Evolutionary conservation across 2,329 filamentous ascomycete species (phyloP).

Genomic region (Pyrenophora seminiperda): DNA sequence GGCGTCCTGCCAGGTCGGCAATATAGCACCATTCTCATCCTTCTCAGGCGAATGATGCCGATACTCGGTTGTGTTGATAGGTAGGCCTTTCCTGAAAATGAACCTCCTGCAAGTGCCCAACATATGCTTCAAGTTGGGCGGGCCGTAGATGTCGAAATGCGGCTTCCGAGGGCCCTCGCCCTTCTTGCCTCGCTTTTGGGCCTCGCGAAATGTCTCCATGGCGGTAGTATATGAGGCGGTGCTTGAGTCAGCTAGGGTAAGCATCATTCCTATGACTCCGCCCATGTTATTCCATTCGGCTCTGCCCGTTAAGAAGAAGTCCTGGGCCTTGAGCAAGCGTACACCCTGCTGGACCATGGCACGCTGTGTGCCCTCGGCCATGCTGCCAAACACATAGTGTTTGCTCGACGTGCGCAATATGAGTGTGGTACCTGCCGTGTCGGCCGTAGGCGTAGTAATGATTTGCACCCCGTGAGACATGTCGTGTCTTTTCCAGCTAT

Average conservation of each 20-base stretch:
- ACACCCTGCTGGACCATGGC: slow-evolving; percentile 71
- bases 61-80: slow-evolving; percentile 73
- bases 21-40: slow-evolving; percentile 43
- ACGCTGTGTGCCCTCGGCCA: slow-evolving; percentile 84
- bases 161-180: slow-evolving; percentile 27
- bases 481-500: slow-evolving; percentile 6
- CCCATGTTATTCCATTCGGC: slow-evolving; percentile 78
- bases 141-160: slow-evolving; percentile 69
- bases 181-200: slow-evolving; percentile 22
- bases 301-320: slow-evolving; percentile 82
- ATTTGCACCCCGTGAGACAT: slow-evolving; percentile 81
- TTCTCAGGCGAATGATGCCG: slow-evolving; percentile 29
- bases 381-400: slow-evolving; percentile 83
- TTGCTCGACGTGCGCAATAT: slow-evolving; percentile 72
- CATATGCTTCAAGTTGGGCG: slow-evolving; percentile 77
- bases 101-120: slow-evolving; percentile 84
- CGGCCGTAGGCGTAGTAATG: slow-evolving; percentile 80
- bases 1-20: slow-evolving; percentile 75
- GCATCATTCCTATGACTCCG: slow-evolving; percentile 81
- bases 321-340: slow-evolving; percentile 67
- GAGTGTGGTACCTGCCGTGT: slow-evolving; percentile 80
- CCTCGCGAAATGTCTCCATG: slow-evolving; percentile 43
- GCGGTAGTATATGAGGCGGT: slow-evolving; percentile 55
- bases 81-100: slow-evolving; percentile 82
- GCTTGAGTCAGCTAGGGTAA: slow-evolving; percentile 77